Conservation (phyloP, 345 rosid genomes). For the Bruguiera sexangula region DNA sequence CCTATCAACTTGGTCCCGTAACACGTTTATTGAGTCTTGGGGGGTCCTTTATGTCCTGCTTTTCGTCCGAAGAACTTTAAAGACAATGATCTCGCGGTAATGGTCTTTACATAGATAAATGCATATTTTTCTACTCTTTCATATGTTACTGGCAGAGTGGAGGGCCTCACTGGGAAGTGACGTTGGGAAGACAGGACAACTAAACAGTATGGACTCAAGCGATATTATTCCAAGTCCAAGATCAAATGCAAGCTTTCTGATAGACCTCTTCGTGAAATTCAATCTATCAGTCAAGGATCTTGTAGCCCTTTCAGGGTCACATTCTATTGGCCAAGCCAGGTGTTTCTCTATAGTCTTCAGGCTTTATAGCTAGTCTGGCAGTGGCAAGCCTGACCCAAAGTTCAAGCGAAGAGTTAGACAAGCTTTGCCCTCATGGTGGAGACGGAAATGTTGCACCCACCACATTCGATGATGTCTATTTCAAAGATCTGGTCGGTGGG, state of each 20-base stretch:
- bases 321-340: constrained; percentile 76
- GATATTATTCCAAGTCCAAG: constrained; percentile 85
- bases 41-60: not conserved
- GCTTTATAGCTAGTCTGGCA: constrained; percentile 83
- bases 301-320: constrained; percentile 94
- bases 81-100: too few relatives aligned
- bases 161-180: constrained; percentile 86
- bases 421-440: constrained; percentile 63
- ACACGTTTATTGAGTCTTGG: not conserved
- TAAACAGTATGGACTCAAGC: constrained; percentile 61
- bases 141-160: constrained; percentile 42
- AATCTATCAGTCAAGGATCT: constrained; percentile 67
- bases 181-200: constrained; percentile 71
- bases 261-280: constrained; percentile 53
- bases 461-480: constrained; percentile 65
- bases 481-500: constrained; percentile 73
- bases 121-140: too few relatives aligned
- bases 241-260: constrained; percentile 60
- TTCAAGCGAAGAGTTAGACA: constrained; percentile 47
- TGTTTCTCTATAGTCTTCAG: constrained; percentile 79
- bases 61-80: too few relatives aligned
- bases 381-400: constrained; percentile 52
- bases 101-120: too few relatives aligned
- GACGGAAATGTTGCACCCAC: constrained; percentile 50
- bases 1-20: not conserved